Percentiles rank a stretch among this genome's conserved stretches.
Evolutionary conservation across 495 filamentous ascomycete genomes (phyloP).

Genomic region (Filosporella fistucella): DNA sequence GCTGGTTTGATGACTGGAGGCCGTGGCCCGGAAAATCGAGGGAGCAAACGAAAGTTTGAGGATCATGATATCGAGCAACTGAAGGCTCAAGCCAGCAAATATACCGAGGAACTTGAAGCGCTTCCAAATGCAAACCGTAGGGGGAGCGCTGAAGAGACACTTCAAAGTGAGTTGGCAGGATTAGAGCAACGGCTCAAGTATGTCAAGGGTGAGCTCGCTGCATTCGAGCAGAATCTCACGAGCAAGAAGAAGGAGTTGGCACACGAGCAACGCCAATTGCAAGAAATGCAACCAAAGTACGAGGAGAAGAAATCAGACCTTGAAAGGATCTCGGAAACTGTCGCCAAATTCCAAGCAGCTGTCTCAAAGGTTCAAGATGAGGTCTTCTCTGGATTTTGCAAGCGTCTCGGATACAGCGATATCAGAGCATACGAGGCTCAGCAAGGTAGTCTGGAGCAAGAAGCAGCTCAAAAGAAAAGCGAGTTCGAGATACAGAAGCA

Average conservation of each 20-base stretch:
- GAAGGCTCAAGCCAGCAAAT: slow-evolving; percentile 59
- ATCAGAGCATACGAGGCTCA: slow-evolving; percentile 92
- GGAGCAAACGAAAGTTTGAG: slow-evolving; percentile 78
- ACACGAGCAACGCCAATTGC: slow-evolving; percentile 63
- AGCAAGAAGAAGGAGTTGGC: slow-evolving; percentile 83
- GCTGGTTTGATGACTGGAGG: slow-evolving; percentile 98
- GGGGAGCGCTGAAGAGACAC: slow-evolving; percentile 68
- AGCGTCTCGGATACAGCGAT: slow-evolving; percentile 76
- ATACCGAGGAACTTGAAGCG: slow-evolving; percentile 64
- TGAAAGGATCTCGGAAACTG: slow-evolving; percentile 56
- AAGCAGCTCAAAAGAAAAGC: slow-evolving; percentile 78
- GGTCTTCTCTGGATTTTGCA: slow-evolving; percentile 83
- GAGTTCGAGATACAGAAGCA: slow-evolving; percentile 83
- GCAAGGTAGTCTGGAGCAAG: slow-evolving; percentile 86
- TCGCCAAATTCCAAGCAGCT: slow-evolving; percentile 67
- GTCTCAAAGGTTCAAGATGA: slow-evolving; percentile 84
- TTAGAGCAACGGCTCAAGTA: slow-evolving; percentile 75
- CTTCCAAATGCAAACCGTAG: slow-evolving; percentile 72
- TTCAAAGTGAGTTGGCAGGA: slow-evolving; percentile 75
- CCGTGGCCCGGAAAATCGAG: slow-evolving; percentile 64
- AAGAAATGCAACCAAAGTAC: slow-evolving; percentile 73
- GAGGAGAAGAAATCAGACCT: slow-evolving; percentile 64
- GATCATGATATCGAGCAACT: slow-evolving; percentile 84
- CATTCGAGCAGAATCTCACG: slow-evolving; percentile 78
- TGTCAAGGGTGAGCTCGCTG: slow-evolving; percentile 68